A percentile compares a stretch with the other conserved stretches of the same genome.
Evolutionary conservation across 352 stramenopile species (phyloP).

Genomic region (Phytophthora idaei): DNA sequence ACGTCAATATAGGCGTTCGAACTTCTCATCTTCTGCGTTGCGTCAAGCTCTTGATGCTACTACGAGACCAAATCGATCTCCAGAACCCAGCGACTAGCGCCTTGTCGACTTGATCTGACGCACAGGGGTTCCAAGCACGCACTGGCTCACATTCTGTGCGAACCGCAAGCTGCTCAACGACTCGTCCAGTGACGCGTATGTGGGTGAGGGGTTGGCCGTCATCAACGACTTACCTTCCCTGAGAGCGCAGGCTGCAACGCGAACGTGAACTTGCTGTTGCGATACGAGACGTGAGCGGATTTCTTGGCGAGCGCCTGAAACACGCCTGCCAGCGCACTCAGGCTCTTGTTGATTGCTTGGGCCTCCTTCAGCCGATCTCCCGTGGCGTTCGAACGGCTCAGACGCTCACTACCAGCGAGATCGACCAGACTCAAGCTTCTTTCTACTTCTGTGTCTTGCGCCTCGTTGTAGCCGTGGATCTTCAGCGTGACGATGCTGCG

Average conservation of each 20-base stretch:
- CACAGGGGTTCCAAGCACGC: slow-evolving; percentile 95
- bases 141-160: slow-evolving; percentile 96
- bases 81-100: slow-evolving; percentile 37
- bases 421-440: slow-evolving; percentile 94
- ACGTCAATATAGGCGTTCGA: too few relatives aligned
- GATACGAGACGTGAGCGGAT: slow-evolving; percentile 95
- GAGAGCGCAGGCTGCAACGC: slow-evolving; percentile 98
- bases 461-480: slow-evolving; percentile 85
- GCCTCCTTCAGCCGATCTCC: slow-evolving; percentile 96
- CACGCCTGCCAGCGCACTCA: slow-evolving; percentile 98
- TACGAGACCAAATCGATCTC: slow-evolving; percentile 24
- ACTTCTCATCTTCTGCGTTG: too few relatives aligned
- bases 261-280: slow-evolving; percentile 99
- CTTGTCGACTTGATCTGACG: slow-evolving; percentile 74
- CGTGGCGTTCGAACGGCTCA: slow-evolving; percentile 93
- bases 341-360: slow-evolving; percentile 99
- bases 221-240: slow-evolving; percentile 99
- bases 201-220: slow-evolving; percentile 99
- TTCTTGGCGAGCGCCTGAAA: slow-evolving; percentile 98
- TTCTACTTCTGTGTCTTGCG: slow-evolving; percentile 90
- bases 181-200: slow-evolving; percentile 94
- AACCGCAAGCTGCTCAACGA: slow-evolving; percentile 99
- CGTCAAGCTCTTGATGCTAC: slow-evolving; percentile 24
- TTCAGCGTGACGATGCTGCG: slow-evolving; percentile 98
- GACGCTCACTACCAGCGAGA: slow-evolving; percentile 95